Evolutionary conservation across 2,329 filamentous ascomycete species (phyloP).

Genomic region (Rasamsonia emersonii): DNA sequence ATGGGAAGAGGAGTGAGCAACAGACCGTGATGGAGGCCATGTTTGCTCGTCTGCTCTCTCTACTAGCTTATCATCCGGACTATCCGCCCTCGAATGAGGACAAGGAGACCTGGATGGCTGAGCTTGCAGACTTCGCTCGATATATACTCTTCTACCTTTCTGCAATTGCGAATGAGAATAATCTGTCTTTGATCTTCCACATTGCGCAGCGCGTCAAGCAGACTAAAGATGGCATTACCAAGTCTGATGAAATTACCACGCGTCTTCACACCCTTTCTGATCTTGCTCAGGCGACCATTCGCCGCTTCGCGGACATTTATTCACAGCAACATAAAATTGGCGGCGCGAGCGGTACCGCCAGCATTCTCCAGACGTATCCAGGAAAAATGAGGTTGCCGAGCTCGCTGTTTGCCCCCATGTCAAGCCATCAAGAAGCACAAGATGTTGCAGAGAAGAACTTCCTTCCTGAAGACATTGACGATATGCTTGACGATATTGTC

Average conservation of each 20-base stretch:
- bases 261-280: constrained; percentile 78
- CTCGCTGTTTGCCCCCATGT: constrained; percentile 66
- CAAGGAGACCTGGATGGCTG: constrained; percentile 41
- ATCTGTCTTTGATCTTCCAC: constrained; percentile 80
- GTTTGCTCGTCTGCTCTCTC: constrained; percentile 72
- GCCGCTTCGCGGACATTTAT: constrained; percentile 77
- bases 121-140: constrained; percentile 69
- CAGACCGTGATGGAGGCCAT: constrained; percentile 67
- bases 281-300: constrained; percentile 70
- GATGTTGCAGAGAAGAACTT: constrained; percentile 81
- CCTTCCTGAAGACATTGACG: constrained; percentile 66
- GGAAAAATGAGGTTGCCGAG: constrained; percentile 72
- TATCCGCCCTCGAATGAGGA: constrained; percentile 44
- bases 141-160: constrained; percentile 88
- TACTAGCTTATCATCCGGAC: constrained; percentile 91
- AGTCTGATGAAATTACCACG: constrained; percentile 35
- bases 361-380: constrained; percentile 69
- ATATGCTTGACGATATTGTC: constrained; percentile 69
- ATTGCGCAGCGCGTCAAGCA: constrained; percentile 91
- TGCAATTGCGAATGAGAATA: constrained; percentile 74
- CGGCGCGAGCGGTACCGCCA: constrained; percentile 28
- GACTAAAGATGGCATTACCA: constrained; percentile 68
- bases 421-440: constrained; percentile 69
- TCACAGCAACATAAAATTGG: constrained; percentile 55
- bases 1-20: constrained; percentile 37